Percentiles rank a stretch among this genome's conserved stretches.
These are phyloP conservation scores for Aspergillus japonicus DNA, from an alignment of 2,329 filamentous ascomycete species.

Conservation along the genomic window DNA sequence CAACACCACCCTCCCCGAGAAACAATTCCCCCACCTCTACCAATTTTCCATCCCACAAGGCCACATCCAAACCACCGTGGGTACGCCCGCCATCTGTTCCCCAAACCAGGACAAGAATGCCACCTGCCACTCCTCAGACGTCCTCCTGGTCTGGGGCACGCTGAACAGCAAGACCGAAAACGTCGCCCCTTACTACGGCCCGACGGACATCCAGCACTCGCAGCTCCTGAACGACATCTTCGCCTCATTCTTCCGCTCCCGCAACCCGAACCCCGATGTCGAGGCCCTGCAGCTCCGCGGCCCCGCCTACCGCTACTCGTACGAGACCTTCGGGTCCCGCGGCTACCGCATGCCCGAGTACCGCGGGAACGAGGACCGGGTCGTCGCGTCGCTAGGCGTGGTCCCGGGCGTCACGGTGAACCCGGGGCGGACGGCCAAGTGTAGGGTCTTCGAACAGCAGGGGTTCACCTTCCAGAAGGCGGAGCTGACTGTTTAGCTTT, in stretches of 20 bases:
- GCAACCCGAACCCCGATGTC: conserved; percentile 23
- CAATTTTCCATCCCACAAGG: conserved; percentile 23
- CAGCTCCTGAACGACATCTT: conserved; percentile 28
- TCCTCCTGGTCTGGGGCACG: conserved; percentile 29
- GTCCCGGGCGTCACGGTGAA: conserved; percentile 15
- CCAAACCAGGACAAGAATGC: conserved; percentile 28
- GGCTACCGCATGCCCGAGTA: conserved; percentile 18
- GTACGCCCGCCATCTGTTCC: conserved; percentile 22
- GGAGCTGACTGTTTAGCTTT: conserved; percentile 5
- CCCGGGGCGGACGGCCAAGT: conserved; percentile 16
- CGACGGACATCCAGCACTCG: conserved; percentile 21
- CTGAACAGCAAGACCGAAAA: conserved; percentile 24
- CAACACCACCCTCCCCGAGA: background rate
- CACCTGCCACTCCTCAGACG: conserved; percentile 28
- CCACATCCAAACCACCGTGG: conserved; percentile 20
- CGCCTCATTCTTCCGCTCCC: conserved; percentile 22
- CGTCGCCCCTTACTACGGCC: conserved; percentile 25
- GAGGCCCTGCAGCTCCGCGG: conserved; percentile 20
- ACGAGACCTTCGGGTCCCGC: conserved; percentile 13
- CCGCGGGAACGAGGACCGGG: background rate
- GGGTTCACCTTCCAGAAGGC: conserved; percentile 28
- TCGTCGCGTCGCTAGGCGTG: conserved; percentile 19
- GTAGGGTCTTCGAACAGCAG: conserved; percentile 24
- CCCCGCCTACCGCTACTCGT: conserved; percentile 21
- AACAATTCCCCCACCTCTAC: conserved; percentile 22